Percentiles rank a stretch among this genome's conserved stretches.
These are phyloP conservation scores for Conticribra guillardii DNA, from an alignment of 108 stramenopile species.

Conservation along the genomic window DNA sequence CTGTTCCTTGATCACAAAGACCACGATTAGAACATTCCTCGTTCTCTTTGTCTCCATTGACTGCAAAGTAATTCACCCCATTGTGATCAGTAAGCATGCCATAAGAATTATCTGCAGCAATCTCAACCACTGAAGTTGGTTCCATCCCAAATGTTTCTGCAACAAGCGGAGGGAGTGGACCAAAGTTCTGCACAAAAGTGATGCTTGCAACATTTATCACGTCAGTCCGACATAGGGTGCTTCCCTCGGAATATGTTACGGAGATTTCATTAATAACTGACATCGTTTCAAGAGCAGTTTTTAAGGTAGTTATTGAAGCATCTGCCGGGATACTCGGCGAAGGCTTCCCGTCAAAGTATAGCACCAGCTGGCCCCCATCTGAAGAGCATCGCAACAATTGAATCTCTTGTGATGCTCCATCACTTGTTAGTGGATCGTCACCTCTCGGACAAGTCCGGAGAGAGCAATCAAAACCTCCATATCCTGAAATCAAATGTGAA, in stretches of 20 bases:
- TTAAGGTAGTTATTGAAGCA: constrained; percentile 42
- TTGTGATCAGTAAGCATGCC: constrained; percentile 48
- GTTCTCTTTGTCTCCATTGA: constrained; percentile 69
- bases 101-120: constrained; percentile 34
- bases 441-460: constrained; percentile 67
- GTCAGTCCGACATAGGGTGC: constrained; percentile 35
- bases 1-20: constrained; percentile 54
- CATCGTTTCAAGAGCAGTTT: constrained; percentile 57
- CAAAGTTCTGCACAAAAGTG: constrained; percentile 71
- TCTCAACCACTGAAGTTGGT: constrained; percentile 31
- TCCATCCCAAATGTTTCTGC: constrained; percentile 37
- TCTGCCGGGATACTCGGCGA: constrained; percentile 25
- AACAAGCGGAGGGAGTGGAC: constrained; percentile 56
- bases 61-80: constrained; percentile 18
- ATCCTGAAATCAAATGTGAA: neutral
- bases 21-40: constrained; percentile 72
- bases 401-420: constrained; percentile 47
- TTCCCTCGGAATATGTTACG: constrained; percentile 53
- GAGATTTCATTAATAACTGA: constrained; percentile 36
- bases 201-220: constrained; percentile 53
- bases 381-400: constrained; percentile 67
- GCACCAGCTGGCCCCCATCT: constrained; percentile 39
- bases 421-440: constrained; percentile 75
- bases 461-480: constrained; percentile 56
- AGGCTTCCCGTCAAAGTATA: constrained; percentile 41